Conservation (phyloP, 495 filamentous ascomycete species). For the Pseudevernia furfuracea region DNA sequence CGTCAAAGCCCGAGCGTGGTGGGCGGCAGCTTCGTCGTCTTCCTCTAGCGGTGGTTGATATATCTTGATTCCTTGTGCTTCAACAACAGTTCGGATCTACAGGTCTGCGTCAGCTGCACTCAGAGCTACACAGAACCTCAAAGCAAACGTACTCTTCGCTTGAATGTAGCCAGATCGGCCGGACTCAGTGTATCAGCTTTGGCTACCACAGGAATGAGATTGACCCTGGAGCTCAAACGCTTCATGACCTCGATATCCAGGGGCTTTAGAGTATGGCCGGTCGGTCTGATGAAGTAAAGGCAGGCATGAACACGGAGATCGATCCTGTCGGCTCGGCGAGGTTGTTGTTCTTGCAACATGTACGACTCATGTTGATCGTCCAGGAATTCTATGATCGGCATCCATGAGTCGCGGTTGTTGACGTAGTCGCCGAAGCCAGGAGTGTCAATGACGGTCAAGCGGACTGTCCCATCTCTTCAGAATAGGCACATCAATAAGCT, state of each 20-base stretch:
- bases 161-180: conserved; percentile 81
- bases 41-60: conserved; percentile 96
- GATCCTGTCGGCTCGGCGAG: conserved; percentile 94
- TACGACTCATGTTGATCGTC: conserved; percentile 99
- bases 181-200: conserved; percentile 98
- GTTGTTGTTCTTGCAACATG: conserved; percentile 99
- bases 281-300: conserved; percentile 97
- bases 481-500: conserved; percentile 21
- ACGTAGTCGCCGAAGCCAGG: conserved; percentile 99
- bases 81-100: conserved; percentile 88
- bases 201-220: conserved; percentile 94
- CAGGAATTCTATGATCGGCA: conserved; percentile 98
- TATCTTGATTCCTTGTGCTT: conserved; percentile 98
- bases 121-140: conserved; percentile 2
- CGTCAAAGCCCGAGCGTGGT: conserved; percentile 89
- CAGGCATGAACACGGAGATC: conserved; percentile 98
- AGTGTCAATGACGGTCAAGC: conserved; percentile 96
- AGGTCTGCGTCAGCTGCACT: conserved; percentile 26
- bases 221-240: conserved; percentile 91
- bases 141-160: conserved; percentile 63
- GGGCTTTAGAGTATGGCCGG: conserved; percentile 96
- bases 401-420: conserved; percentile 99
- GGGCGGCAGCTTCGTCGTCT: conserved; percentile 90
- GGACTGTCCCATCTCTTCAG: conserved; percentile 52
- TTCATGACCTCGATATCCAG: conserved; percentile 99